Conservation (phyloP, 2,329 filamentous ascomycete species). For the Ascochyta clinopodiicola region DNA sequence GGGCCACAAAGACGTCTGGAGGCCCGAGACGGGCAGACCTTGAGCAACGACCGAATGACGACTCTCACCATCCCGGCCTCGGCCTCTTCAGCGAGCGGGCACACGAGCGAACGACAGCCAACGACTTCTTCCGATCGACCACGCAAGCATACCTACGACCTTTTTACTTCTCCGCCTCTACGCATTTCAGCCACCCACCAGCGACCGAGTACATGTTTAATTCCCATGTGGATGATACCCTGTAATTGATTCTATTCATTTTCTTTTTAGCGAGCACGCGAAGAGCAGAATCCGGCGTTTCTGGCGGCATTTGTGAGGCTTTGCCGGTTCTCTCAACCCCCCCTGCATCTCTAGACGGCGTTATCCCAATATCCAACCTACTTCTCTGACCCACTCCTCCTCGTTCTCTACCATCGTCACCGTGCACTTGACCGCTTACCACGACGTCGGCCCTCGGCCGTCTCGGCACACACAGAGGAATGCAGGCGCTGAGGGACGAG, state of each 20-base stretch:
- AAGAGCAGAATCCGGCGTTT: conserved; percentile 13
- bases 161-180: background rate
- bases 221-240: conserved; percentile 11
- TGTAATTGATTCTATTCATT: background rate
- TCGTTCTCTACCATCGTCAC: too few relatives aligned
- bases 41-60: background rate
- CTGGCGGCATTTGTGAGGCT: background rate
- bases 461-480: background rate
- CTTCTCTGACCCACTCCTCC: background rate
- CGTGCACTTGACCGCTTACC: too few relatives aligned
- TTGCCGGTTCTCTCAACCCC: background rate
- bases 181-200: background rate
- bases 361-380: conserved; percentile 2
- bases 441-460: background rate
- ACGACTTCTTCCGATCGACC: conserved; percentile 6
- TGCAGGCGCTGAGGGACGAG: too few relatives aligned
- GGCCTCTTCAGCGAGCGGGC: background rate
- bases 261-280: conserved; percentile 3
- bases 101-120: conserved; percentile 11
- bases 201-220: background rate
- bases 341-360: conserved; percentile 11
- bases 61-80: background rate
- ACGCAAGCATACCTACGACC: conserved; percentile 11
- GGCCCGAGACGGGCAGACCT: conserved; percentile 13
- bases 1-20: conserved; percentile 33